Evolutionary conservation across 2,329 filamentous ascomycete genomes (phyloP), one percentile per base, ranked within the genome.

Genomic region (Anthostomella pinea): DNA sequence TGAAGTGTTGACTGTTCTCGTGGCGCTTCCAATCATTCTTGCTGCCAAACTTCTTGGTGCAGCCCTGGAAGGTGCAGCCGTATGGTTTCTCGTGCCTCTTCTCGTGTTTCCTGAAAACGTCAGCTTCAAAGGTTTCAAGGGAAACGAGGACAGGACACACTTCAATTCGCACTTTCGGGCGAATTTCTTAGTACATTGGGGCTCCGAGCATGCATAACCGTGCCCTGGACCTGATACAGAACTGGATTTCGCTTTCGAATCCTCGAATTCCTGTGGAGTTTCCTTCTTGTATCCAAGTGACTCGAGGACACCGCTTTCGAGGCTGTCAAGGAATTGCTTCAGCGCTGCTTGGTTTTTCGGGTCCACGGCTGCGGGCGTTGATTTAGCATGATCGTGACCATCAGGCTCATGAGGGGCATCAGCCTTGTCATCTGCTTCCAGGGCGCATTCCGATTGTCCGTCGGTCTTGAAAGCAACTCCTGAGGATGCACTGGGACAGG

Each of bases 11-110:
- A 11, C 77, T 80, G 47, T 80, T 84, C 55, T 96, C 91, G 54
- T 96, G 90, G 2, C 90, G 79, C 58, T 94, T 95, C 90, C 80
- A 96, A 61, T 96, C 90, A 41, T 88, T 90, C 57, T 95, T 95
- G 60, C 85, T 90, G n/a, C 90, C 90, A 49, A 95, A 95, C 0
- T 58, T 69, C 54, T 87, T 89, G 31, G 64, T 60, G 54, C 90
- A 95, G 19, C 66, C 63, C 7, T 69, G 62, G 46, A 81, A 85
- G 0, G 88, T 95, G 60, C 90, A 96, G 9, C 81, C 81, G 45
- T 91, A 95, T 0, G 88, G 90, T 47, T 80, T 81, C 6, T 77
- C 73, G 58, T 96, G 90, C 2, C 89, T 79, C 57, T 88, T 91
- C 59, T 78, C 69, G 58, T 95, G 90, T 60, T 96, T 96, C 47